Conservation (phyloP, 2,329 filamentous ascomycete genomes). For the Claviceps purpurea region DNA sequence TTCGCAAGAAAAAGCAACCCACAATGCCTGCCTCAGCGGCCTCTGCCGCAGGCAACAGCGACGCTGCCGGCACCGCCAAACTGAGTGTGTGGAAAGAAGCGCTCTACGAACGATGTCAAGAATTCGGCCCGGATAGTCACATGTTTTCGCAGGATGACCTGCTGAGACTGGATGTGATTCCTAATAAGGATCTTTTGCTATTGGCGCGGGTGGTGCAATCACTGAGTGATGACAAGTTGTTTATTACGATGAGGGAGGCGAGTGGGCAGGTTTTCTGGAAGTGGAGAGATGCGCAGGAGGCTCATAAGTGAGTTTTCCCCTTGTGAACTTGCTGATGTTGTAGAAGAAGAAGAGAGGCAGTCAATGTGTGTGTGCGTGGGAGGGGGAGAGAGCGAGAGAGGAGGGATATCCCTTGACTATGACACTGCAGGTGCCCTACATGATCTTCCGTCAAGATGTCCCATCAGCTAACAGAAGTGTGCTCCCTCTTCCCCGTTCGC, state of each 20-base stretch:
- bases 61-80: conserved; percentile 26
- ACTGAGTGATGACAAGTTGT: conserved; percentile 46
- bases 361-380: no score
- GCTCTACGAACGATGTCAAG: conserved; percentile 42
- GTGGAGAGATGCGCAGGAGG: conserved; percentile 45
- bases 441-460: no score
- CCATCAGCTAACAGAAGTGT: not conserved
- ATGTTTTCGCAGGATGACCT: conserved; percentile 48
- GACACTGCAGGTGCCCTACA: no score
- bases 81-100: conserved; percentile 39
- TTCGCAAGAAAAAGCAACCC: not conserved
- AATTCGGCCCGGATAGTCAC: conserved; percentile 31
- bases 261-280: conserved; percentile 36
- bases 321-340: no score
- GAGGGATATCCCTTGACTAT: not conserved
- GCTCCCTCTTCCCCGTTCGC: no score
- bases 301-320: conserved; percentile 38
- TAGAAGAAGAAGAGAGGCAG: not conserved
- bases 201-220: conserved; percentile 43
- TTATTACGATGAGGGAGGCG: conserved; percentile 31
- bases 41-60: conserved; percentile 14
- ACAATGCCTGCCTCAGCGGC: conserved; percentile 17
- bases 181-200: conserved; percentile 39
- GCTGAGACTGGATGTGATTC: conserved; percentile 42
- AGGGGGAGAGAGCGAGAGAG: no score